These are phyloP conservation scores for Hepatocystis sp. DNA, from an alignment of 169 alveolate species.

Conservation along the genomic window DNA sequence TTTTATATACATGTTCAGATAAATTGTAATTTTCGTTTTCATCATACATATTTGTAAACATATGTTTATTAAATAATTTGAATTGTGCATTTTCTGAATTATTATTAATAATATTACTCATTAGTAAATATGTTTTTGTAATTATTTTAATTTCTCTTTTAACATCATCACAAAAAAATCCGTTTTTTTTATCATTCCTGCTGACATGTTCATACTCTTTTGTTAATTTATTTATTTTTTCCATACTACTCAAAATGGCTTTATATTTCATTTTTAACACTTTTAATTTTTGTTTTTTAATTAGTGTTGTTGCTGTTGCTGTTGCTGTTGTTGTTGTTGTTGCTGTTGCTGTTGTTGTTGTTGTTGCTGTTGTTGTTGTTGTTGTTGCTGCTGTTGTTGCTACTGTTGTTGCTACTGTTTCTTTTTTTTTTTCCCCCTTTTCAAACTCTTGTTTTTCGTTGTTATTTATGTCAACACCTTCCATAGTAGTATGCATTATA, in stretches of 20 bases:
- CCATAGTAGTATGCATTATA: no score
- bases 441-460: no score
- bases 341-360: background rate
- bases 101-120: constrained; percentile 5
- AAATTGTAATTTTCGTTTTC: constrained; percentile 4
- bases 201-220: no score
- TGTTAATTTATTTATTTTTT: constrained; percentile 1
- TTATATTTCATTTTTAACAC: constrained; percentile 7
- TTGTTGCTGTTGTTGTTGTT: constrained; percentile 10
- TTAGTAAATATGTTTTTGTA: constrained; percentile 12
- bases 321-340: background rate
- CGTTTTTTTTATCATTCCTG: background rate
- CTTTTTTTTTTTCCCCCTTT: no score
- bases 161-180: background rate
- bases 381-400: no score
- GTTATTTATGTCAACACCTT: no score
- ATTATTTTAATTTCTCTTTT: constrained; percentile 6
- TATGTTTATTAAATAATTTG: constrained; percentile 7
- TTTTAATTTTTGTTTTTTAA: no score
- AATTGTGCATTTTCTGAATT: constrained; percentile 23
- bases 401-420: no score
- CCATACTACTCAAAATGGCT: background rate
- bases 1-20: no score
- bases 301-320: no score
- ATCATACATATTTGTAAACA: background rate